Conservation (phyloP, 257 asterid genomes). For the Mitragyna speciosa region DNA sequence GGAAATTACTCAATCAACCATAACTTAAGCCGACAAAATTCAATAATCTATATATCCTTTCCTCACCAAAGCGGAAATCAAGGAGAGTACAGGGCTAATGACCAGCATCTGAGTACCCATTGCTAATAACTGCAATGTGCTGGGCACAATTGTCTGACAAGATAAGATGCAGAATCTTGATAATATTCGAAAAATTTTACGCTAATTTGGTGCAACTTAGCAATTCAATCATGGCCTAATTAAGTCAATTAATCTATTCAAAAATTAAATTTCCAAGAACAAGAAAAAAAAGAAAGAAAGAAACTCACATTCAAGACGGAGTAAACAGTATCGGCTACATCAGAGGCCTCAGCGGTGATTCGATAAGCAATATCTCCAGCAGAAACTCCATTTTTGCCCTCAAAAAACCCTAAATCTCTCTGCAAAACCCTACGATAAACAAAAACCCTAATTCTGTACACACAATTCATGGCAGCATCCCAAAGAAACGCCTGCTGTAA, state of each 20-base stretch:
- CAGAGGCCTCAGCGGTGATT: constrained; percentile 87
- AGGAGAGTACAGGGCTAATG: constrained; percentile 68
- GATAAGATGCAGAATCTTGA: background rate
- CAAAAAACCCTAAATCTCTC: constrained; percentile 80
- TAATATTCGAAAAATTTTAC: too few species aligned
- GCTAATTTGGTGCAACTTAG: too few species aligned
- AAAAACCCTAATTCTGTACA: constrained; percentile 49
- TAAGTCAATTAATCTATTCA: background rate
- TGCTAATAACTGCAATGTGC: constrained; percentile 70
- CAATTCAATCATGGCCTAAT: too few species aligned
- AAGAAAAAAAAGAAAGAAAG: background rate
- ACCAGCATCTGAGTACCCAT: constrained; percentile 83
- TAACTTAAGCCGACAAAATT: background rate
- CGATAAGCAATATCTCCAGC: constrained; percentile 82
- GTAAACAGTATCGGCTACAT: constrained; percentile 72
- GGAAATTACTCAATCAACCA: constrained; percentile 4
- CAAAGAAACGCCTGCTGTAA: constrained; percentile 73
- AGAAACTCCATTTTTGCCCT: constrained; percentile 58
- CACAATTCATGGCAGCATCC: constrained; percentile 84
- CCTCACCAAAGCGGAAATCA: constrained; percentile 76
- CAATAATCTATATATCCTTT: background rate
- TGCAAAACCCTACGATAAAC: constrained; percentile 64
- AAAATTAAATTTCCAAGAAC: too few species aligned
- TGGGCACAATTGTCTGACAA: constrained; percentile 69
- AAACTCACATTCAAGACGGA: constrained; percentile 67